Percentiles rank a stretch among this genome's conserved stretches.
phyloP scores from a whole-genome alignment of 106 monocot species.

The Phalaenopsis aphrodite region DNA sequence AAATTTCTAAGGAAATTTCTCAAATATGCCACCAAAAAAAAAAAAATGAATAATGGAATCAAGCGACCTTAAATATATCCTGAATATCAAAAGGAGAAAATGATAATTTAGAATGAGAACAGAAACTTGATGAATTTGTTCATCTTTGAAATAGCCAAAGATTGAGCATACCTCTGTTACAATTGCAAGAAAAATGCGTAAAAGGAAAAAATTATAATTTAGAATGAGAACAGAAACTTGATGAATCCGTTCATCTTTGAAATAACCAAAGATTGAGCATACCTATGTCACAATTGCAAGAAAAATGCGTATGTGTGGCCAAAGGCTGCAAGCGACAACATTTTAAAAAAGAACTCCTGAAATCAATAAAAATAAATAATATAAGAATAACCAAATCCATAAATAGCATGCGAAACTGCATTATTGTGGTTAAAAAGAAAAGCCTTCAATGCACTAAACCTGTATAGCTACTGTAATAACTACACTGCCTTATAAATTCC shows the following conservation, averaged over 20 bases:
- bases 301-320: background rate
- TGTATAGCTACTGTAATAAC: background rate
- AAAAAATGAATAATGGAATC: background rate
- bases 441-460: background rate
- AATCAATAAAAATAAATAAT: background rate
- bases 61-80: too few relatives aligned
- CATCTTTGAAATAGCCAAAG: conserved; percentile 3
- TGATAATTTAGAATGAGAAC: background rate
- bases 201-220: background rate
- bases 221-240: background rate
- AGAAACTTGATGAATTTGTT: background rate
- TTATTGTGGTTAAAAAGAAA: background rate
- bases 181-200: conserved; percentile 2
- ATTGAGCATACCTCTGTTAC: background rate
- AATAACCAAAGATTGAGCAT: conserved; percentile 2
- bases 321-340: background rate
- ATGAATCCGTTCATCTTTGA: background rate
- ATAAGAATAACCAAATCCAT: background rate
- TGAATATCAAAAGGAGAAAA: too few relatives aligned
- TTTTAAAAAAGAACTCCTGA: background rate
- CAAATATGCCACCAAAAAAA: background rate
- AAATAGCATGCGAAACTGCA: background rate
- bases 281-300: conserved; percentile 3
- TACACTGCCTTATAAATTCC: background rate
- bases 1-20: background rate